Evolutionary conservation across 2,329 filamentous ascomycete genomes (phyloP).

Genomic region (Macrophomina phaseolina): DNA sequence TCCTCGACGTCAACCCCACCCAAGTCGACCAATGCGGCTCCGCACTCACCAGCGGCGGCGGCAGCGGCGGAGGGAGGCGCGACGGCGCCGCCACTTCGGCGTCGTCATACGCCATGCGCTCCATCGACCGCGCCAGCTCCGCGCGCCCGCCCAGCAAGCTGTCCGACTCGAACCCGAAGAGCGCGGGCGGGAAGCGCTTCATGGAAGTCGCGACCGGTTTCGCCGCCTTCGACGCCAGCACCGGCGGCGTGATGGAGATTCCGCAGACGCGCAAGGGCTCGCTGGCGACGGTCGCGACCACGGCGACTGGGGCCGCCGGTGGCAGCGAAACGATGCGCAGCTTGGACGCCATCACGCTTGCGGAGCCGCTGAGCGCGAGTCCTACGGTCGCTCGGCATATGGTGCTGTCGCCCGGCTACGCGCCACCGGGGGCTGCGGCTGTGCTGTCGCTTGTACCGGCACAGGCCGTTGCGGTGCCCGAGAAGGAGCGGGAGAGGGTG

Average conservation of each 20-base stretch:
- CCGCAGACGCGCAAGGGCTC: too few species aligned
- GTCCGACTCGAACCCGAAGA: background rate
- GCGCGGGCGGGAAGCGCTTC: too few species aligned
- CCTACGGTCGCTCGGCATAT: background rate
- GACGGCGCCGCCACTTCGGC: background rate
- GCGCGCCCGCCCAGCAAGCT: background rate
- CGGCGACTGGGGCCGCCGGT: too few species aligned
- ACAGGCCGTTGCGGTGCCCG: too few species aligned
- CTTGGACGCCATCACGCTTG: background rate
- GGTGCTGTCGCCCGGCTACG: background rate
- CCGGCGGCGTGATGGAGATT: background rate
- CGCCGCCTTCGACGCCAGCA: background rate
- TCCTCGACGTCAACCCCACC: conserved; percentile 7
- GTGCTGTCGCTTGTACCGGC: background rate
- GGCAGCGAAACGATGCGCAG: background rate
- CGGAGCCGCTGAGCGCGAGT: background rate
- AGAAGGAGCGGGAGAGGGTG: too few species aligned
- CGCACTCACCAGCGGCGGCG: background rate
- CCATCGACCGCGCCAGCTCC: background rate
- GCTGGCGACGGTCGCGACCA: too few species aligned
- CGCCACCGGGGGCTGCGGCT: too few species aligned
- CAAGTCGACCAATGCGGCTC: background rate
- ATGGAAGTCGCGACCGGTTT: background rate
- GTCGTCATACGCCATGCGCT: background rate
- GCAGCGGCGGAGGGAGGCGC: background rate